Evolutionary conservation across 352 stramenopile genomes (phyloP).

Genomic region (Globisporangium megalacanthum): DNA sequence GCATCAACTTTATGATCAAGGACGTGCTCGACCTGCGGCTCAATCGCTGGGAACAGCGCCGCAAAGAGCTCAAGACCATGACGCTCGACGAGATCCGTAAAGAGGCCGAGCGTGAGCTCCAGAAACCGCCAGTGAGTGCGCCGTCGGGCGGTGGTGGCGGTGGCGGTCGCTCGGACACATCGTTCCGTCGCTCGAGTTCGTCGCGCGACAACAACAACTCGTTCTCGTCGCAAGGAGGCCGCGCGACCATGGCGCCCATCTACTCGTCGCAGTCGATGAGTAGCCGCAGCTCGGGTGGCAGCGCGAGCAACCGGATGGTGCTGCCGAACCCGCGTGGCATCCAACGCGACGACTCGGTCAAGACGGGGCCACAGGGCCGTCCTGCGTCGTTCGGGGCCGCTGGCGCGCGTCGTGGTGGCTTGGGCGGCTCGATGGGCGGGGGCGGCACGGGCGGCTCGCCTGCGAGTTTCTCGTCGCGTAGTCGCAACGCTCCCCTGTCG

Average conservation of each 20-base stretch:
- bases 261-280: conserved; percentile 55
- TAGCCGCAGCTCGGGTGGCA: conserved; percentile 18
- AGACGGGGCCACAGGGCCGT: conserved; percentile 48
- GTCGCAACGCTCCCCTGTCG: conserved; percentile 11
- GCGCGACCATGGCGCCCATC: conserved; percentile 50
- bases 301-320: conserved; percentile 33
- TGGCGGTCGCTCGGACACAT: conserved; percentile 16
- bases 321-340: conserved; percentile 32
- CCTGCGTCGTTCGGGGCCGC: conserved; percentile 38
- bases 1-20: conserved; percentile 95
- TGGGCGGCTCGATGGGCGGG: conserved; percentile 8
- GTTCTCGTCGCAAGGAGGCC: conserved; percentile 24
- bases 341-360: conserved; percentile 57
- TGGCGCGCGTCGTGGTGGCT: conserved; percentile 11
- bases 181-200: conserved; percentile 40
- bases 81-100: conserved; percentile 95
- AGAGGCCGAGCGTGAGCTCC: conserved; percentile 84
- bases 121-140: conserved; percentile 47
- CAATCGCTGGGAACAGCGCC: conserved; percentile 90
- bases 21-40: conserved; percentile 92
- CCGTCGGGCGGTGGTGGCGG: conserved; percentile 23
- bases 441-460: conserved; percentile 22
- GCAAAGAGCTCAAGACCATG: conserved; percentile 94
- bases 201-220: conserved; percentile 47
- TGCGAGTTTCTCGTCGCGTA: conserved; percentile 25